phyloP scores from a whole-genome alignment of 768 basidiomycete genomes.

The Brasilioporus rufonigricans region DNA sequence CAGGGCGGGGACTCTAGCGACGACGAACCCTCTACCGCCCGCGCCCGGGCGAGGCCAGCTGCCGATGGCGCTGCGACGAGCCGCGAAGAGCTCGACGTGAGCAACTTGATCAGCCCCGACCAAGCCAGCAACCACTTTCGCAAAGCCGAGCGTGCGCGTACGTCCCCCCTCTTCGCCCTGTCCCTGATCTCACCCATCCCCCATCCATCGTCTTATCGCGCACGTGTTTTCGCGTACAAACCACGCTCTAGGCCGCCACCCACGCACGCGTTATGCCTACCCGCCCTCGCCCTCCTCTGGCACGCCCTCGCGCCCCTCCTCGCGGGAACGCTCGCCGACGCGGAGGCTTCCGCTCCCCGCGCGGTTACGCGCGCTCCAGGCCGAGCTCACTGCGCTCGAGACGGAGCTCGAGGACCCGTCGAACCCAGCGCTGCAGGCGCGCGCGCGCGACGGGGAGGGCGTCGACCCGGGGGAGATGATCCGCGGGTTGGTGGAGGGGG shows the following conservation, averaged over 20 bases:
- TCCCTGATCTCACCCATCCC: no score
- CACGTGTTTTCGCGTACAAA: neutral
- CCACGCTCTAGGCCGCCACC: conserved; percentile 41
- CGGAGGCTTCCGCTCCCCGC: conserved; percentile 47
- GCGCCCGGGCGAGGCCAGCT: conserved; percentile 28
- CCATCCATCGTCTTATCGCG: no score
- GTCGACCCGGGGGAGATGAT: conserved; percentile 76
- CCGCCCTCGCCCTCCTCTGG: conserved; percentile 53
- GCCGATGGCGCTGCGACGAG: conserved; percentile 37
- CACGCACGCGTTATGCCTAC: conserved; percentile 60
- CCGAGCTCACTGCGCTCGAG: conserved; percentile 80
- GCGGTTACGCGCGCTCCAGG: conserved; percentile 64
- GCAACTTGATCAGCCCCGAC: conserved; percentile 58
- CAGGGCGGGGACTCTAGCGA: conserved; percentile 67
- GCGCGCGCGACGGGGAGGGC: conserved; percentile 47
- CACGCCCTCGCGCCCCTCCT: conserved; percentile 40
- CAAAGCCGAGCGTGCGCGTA: conserved; percentile 66
- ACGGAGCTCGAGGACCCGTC: conserved; percentile 78
- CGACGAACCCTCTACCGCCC: conserved; percentile 52
- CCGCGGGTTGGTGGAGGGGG: conserved; percentile 69
- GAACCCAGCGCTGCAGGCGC: conserved; percentile 62
- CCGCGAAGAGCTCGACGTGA: conserved; percentile 69
- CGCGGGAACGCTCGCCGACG: conserved; percentile 33
- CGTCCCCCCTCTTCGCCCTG: conserved; percentile 4
- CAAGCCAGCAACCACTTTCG: conserved; percentile 71